Conservation (phyloP, 2,329 filamentous ascomycete species). For the Fusarium metavorans region DNA sequence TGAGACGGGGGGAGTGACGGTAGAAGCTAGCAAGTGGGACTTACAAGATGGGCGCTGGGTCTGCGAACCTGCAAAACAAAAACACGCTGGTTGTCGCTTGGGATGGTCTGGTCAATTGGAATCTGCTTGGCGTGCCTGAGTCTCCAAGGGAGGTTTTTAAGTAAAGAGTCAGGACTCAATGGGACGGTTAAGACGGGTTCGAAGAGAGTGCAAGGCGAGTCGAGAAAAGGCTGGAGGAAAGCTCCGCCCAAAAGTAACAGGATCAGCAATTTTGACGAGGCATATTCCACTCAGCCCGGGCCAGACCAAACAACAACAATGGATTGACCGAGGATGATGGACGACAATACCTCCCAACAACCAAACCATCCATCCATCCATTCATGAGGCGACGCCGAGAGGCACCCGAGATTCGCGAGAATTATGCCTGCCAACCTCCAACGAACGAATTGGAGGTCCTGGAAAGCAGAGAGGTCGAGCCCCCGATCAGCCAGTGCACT, state of each 20-base stretch:
- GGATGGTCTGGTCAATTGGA: constrained; percentile 22
- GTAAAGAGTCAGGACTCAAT: neutral
- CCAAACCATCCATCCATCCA: neutral
- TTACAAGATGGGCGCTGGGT: constrained; percentile 17
- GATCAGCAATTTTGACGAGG: constrained; percentile 19
- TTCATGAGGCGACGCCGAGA: neutral
- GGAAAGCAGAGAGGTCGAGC: neutral
- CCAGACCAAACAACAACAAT: neutral
- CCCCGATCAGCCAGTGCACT: neutral
- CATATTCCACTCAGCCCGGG: constrained; percentile 23
- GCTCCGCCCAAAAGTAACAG: constrained; percentile 7
- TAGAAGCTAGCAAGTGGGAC: constrained; percentile 27
- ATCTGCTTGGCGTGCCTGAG: constrained; percentile 21
- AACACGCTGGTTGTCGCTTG: constrained; percentile 28
- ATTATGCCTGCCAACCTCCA: neutral
- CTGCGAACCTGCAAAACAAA: constrained; percentile 32
- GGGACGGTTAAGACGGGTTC: neutral
- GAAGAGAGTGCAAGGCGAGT: neutral
- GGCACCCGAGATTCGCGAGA: constrained; percentile 5
- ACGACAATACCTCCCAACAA: neutral
- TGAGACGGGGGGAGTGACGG: constrained; percentile 18
- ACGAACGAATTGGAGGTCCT: neutral
- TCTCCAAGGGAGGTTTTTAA: constrained; percentile 10
- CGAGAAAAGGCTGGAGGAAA: constrained; percentile 17
- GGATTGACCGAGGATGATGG: neutral